Evolutionary conservation across 2,329 filamentous ascomycete species (phyloP).

Genomic region (Mycogone perniciosa): DNA sequence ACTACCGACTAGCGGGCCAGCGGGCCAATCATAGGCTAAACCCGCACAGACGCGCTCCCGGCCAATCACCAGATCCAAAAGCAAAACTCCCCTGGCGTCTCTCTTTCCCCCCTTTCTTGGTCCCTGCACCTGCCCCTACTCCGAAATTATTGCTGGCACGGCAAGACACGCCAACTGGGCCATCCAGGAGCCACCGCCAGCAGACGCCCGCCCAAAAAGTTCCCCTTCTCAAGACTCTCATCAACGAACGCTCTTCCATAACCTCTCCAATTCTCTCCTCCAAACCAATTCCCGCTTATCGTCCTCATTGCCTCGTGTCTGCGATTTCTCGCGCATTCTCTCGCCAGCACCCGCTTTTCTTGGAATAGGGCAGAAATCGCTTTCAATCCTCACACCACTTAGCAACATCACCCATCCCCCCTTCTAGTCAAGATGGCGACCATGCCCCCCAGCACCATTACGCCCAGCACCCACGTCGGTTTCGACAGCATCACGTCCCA

Average conservation of each 20-base stretch:
- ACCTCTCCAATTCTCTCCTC: conserved; percentile 22
- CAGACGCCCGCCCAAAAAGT: conserved; percentile 31
- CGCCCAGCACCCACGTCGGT: conserved; percentile 96
- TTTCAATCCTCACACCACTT: conserved; percentile 22
- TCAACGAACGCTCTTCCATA: conserved; percentile 18
- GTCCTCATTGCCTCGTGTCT: conserved; percentile 10
- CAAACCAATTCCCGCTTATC: conserved; percentile 20
- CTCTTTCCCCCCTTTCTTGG: conserved; percentile 39
- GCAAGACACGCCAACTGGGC: conserved; percentile 23
- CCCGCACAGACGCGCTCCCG: conserved; percentile 21
- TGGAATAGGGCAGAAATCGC: conserved; percentile 25
- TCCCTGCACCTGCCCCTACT: conserved; percentile 34
- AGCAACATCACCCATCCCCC: conserved; percentile 5
- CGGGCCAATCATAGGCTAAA: conserved; percentile 15
- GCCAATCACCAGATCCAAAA: conserved; percentile 26
- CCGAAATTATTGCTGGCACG: conserved; percentile 45
- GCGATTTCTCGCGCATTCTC: conserved; percentile 17
- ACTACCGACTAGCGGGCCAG: background rate
- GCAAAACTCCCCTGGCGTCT: conserved; percentile 18
- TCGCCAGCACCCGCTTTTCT: conserved; percentile 27
- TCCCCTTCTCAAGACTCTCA: conserved; percentile 28
- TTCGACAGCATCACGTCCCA: conserved; percentile 99
- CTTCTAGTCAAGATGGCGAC: conserved; percentile 41
- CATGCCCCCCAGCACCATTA: conserved; percentile 68
- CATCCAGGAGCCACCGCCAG: conserved; percentile 14